A percentile compares a stretch with the other conserved stretches of the same genome.
phyloP scores from a whole-genome alignment of 352 stramenopile genomes.

The Phytophthora kernoviae region DNA sequence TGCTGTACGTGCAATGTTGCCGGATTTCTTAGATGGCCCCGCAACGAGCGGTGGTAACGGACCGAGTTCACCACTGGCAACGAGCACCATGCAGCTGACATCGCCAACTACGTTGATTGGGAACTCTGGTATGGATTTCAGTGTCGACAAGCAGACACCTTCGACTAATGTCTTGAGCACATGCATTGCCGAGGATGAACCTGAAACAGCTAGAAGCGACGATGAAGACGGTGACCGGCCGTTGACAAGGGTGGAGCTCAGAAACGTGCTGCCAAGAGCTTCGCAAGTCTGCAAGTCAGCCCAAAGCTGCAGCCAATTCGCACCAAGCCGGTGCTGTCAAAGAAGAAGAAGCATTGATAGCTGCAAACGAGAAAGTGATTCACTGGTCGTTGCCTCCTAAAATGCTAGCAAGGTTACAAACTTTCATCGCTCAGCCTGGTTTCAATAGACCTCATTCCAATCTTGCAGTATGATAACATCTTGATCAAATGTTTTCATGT shows the following conservation, averaged over 20 bases:
- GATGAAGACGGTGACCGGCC: constrained; percentile 68
- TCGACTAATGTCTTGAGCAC: constrained; percentile 29
- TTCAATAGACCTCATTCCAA: no score
- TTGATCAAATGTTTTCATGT: no score
- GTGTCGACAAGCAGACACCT: constrained; percentile 10
- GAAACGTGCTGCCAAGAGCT: constrained; percentile 53
- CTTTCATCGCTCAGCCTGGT: no score
- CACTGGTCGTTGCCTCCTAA: no score
- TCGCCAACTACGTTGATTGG: neutral
- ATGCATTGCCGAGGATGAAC: constrained; percentile 59
- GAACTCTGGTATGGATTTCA: constrained; percentile 10
- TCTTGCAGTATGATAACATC: no score
- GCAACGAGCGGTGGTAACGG: constrained; percentile 9
- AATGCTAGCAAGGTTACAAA: no score
- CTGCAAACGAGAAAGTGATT: no score
- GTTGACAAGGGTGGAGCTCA: constrained; percentile 67
- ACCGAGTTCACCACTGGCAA: constrained; percentile 13
- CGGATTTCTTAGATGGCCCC: constrained; percentile 32
- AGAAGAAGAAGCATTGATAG: constrained; percentile 54
- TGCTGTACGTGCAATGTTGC: constrained; percentile 52
- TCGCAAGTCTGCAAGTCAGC: constrained; percentile 53
- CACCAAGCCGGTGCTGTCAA: constrained; percentile 25
- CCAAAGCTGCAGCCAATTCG: constrained; percentile 50
- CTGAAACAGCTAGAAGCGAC: constrained; percentile 47
- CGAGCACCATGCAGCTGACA: constrained; percentile 8